Base-by-base conservation (phyloP, 1,139 yeast genomes). In the Yamadazyma friedrichii region DNA sequence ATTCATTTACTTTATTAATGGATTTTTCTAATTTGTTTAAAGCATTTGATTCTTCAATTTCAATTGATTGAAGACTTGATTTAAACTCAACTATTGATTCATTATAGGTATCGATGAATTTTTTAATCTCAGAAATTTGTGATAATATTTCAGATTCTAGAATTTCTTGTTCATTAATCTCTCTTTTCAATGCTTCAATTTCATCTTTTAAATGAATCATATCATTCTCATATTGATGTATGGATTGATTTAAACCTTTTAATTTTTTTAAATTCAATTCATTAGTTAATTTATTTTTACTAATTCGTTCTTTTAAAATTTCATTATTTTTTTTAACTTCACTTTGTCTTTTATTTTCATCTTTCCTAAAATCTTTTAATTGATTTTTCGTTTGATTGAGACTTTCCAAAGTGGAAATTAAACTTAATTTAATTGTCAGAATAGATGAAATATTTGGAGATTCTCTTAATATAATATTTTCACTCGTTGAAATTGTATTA, bases 281-380 rank as follows among this genome's bases (percentile, higher is more conserved):
- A 46, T 58, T 53, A 36, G 52, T 52, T 35, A 43, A 42, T 17
- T 50, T 50, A 41, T 53, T 56, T 38, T 76, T 75, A 8, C 68
- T 60, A 5, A 80, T 71, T 49, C 77, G 77, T 17, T 61, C 65
- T 50, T 74, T 77, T 43, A 82, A 62, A 38, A 61, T 62, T 32
- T 82, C 88, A 51, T 82, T 81, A 40, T 81, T 86, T 45, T 73
- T 71, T 48, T 76, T 77, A 39, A 77, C 59, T 4, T 81, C 76
- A 11, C 70, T 57, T 20, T 78, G 58, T 51, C 73, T 74, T 50
- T 80, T 82, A 48, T 75, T 71, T 54, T 82, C 79, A 42, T 84
- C 91, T 46, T 73, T 76, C 56, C 82, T 82, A 42, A 75, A 62
- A 50, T 82, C 84, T 57, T 78, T 82, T 50, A 78, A 56, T 44